Conservation (phyloP, 2,329 filamentous ascomycete genomes). For the Fusarium avenaceum region DNA sequence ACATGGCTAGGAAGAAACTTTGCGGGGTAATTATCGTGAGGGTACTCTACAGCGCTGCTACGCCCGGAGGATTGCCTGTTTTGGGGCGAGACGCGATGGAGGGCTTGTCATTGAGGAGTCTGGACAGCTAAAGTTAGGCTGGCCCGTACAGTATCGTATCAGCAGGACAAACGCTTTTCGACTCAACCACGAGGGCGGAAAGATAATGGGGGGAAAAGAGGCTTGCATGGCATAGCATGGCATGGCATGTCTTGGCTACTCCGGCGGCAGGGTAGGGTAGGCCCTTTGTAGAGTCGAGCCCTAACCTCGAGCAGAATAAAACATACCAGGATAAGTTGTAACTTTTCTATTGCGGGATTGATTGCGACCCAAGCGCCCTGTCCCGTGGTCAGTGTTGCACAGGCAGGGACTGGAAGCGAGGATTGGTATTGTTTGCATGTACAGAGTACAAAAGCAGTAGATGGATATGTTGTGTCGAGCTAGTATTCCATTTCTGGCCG, state of each 20-base stretch:
- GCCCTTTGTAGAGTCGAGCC: slow-evolving; percentile 6
- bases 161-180: slow-evolving; percentile 16
- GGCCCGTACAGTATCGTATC: slow-evolving; percentile 9
- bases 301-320: not conserved
- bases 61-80: slow-evolving; percentile 44
- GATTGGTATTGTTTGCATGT: slow-evolving; percentile 19
- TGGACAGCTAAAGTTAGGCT: slow-evolving; percentile 2
- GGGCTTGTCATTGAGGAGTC: slow-evolving; percentile 21
- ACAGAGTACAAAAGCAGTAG: slow-evolving; percentile 5
- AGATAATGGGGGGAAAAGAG: not conserved
- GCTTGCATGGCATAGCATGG: slow-evolving; percentile 22
- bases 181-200: not conserved
- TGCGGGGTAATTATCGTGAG: slow-evolving; percentile 44
- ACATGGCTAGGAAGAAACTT: slow-evolving; percentile 22
- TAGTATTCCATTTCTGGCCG: slow-evolving; percentile 3
- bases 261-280: slow-evolving; percentile 5
- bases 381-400: not conserved
- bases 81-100: slow-evolving; percentile 44
- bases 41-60: slow-evolving; percentile 32
- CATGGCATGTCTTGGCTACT: slow-evolving; percentile 27
- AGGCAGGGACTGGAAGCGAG: not conserved
- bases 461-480: slow-evolving; percentile 19
- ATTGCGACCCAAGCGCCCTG: slow-evolving; percentile 26
- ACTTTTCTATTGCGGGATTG: slow-evolving; percentile 6
- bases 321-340: not conserved